Conservation (phyloP, 352 stramenopile species). For the Phytophthora citrophthora region DNA sequence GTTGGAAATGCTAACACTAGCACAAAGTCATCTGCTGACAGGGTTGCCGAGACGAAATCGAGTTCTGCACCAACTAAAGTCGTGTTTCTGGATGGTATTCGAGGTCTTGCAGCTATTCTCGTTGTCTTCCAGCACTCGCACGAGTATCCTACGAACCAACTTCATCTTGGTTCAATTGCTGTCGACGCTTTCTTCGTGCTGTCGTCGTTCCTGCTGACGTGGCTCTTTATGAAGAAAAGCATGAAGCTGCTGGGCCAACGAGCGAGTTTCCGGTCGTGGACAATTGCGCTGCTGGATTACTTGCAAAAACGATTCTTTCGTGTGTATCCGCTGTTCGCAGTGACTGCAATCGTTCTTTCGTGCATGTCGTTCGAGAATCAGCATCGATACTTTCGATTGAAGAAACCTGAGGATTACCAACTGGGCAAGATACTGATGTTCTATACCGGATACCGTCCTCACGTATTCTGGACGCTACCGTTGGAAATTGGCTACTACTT, state of each 20-base stretch:
- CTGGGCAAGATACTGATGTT: slow-evolving; percentile 48
- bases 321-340: slow-evolving; percentile 61
- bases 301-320: slow-evolving; percentile 60
- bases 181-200: slow-evolving; percentile 57
- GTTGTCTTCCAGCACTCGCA: slow-evolving; percentile 38
- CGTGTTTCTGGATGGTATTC: slow-evolving; percentile 31
- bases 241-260: slow-evolving; percentile 33
- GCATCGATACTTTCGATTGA: slow-evolving; percentile 39
- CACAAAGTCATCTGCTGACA: slow-evolving; percentile 13
- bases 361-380: slow-evolving; percentile 38
- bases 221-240: slow-evolving; percentile 37
- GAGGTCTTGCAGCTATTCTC: slow-evolving; percentile 34
- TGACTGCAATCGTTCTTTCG: slow-evolving; percentile 38
- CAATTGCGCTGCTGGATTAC: slow-evolving; percentile 42
- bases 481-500: slow-evolving; percentile 46
- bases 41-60: slow-evolving; percentile 1
- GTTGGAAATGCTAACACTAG: slow-evolving; percentile 5
- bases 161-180: slow-evolving; percentile 31
- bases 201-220: slow-evolving; percentile 33
- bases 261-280: slow-evolving; percentile 19
- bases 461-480: slow-evolving; percentile 46
- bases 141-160: slow-evolving; percentile 11
- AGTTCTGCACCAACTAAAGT: slow-evolving; percentile 16
- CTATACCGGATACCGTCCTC: slow-evolving; percentile 32
- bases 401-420: slow-evolving; percentile 34